Evolutionary conservation across 768 basidiomycete genomes (phyloP).

Genomic region (Erythrobasidium yunnanense): DNA sequence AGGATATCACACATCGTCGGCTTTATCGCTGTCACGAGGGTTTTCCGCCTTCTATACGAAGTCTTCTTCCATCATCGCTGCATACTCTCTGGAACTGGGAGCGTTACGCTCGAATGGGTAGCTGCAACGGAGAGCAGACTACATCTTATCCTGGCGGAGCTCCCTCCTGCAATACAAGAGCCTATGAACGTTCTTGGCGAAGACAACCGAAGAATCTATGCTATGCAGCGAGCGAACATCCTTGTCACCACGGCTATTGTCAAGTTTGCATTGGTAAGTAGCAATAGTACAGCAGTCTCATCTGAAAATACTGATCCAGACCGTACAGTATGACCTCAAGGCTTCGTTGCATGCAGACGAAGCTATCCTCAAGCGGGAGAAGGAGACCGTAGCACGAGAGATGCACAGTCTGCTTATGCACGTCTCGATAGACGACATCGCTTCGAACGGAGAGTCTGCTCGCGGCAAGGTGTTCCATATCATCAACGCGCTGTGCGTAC

Average conservation of each 20-base stretch:
- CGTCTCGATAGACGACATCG: neutral
- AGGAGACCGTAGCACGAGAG: conserved; percentile 4
- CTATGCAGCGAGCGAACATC: conserved; percentile 8
- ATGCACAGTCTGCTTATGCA: conserved; percentile 1
- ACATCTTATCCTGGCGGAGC: neutral
- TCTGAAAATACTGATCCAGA: neutral
- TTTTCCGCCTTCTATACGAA: neutral
- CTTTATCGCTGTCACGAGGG: neutral
- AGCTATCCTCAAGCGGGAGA: neutral
- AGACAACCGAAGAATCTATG: neutral
- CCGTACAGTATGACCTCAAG: neutral
- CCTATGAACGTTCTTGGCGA: neutral
- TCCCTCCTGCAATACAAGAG: neutral
- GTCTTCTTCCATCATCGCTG: conserved; percentile 8
- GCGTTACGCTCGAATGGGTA: neutral
- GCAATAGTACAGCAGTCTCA: neutral
- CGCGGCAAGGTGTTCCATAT: conserved; percentile 5
- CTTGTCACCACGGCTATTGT: neutral
- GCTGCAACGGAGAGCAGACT: neutral
- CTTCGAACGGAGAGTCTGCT: conserved; percentile 5
- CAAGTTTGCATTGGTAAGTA: conserved; percentile 4
- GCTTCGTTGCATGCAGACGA: neutral
- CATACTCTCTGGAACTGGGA: neutral
- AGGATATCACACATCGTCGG: neutral
- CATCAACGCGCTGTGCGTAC: neutral